phyloP scores from a whole-genome alignment of 2,329 filamentous ascomycete genomes.

The Ascocoryne sarcoides region DNA sequence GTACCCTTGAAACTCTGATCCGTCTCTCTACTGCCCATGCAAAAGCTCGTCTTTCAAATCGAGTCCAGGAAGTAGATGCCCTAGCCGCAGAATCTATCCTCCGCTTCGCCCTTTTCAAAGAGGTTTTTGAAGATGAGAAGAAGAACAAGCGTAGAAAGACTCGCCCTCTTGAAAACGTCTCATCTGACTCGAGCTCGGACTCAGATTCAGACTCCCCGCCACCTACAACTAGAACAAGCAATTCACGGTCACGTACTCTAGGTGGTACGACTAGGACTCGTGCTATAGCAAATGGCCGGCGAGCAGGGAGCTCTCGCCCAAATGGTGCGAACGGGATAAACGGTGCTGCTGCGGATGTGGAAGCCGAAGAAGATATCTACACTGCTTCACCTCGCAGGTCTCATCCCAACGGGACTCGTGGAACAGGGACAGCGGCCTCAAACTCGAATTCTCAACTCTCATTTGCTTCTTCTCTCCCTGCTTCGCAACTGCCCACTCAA shows the following conservation, averaged over 20 bases:
- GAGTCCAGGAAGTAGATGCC: slow-evolving; percentile 85
- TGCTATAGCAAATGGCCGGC: slow-evolving; percentile 23
- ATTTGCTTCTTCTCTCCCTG: slow-evolving; percentile 32
- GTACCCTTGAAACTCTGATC: slow-evolving; percentile 96
- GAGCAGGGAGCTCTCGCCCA: slow-evolving; percentile 16
- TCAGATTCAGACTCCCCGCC: slow-evolving; percentile 29
- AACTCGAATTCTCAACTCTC: slow-evolving; percentile 28
- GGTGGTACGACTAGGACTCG: slow-evolving; percentile 27
- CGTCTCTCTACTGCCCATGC: slow-evolving; percentile 94
- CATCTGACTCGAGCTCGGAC: slow-evolving; percentile 50
- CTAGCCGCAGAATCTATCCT: slow-evolving; percentile 81
- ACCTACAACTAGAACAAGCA: slow-evolving; percentile 20
- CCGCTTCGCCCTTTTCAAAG: slow-evolving; percentile 93
- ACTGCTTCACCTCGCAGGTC: slow-evolving; percentile 22
- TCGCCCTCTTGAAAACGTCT: slow-evolving; percentile 47
- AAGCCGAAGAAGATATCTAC: slow-evolving; percentile 34
- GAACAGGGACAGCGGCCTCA: slow-evolving; percentile 7
- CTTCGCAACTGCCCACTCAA: slow-evolving; percentile 25
- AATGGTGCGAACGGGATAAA: slow-evolving; percentile 25
- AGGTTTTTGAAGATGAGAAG: slow-evolving; percentile 73
- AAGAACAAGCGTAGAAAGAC: slow-evolving; percentile 73
- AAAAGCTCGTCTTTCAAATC: slow-evolving; percentile 78
- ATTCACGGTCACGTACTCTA: slow-evolving; percentile 28
- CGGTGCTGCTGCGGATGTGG: slow-evolving; percentile 11
- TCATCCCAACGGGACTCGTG: slow-evolving; percentile 11